Evolutionary conservation across 2,329 filamentous ascomycete genomes (phyloP), one percentile per base, ranked within the genome.

Genomic region (Cercospora canescens): DNA sequence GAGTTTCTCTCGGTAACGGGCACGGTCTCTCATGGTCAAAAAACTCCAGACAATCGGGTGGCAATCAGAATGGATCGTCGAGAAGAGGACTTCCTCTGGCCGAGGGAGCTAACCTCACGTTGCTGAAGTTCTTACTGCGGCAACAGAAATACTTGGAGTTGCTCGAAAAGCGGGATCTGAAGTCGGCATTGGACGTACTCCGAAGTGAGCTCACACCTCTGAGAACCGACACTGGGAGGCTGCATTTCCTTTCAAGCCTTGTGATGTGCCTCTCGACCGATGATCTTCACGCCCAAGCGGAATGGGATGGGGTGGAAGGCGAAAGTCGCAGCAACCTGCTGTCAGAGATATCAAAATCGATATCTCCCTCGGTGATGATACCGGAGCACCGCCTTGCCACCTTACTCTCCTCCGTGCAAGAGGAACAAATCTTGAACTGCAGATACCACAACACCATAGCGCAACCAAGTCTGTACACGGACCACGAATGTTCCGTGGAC

Each of bases 321-420:
- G 81, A 87, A 64, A 97, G 93, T 48, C 88, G 94, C 69, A 88
- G 88, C 69, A 81, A 84, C 16, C 81, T 98, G 4, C 85, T 98
- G 21, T 92, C 91, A 0, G 88, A 95, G 66, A 81, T 98, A 35
- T 97, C 94, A 26, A 92, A 86, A 82, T 97, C 88, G 64, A 96
- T 99, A 77, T 97, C 95, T 1, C 94, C 95, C 0, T 95, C 93
- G 4, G 92, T 97, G 52, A 98, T 99, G 94, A 91, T 99, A 62
- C 95, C 95, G 1, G 92, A 97, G 75, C 92, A 95, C 77, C 89
- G 95, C 6, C 83, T 99, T 52, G 92, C 93, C 1, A 86, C 89
- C 35, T 83, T 99, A 16, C 82, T 99, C 60, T 86, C 94, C 64
- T 89, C 96, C 70, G 89, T 97, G 39, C 97, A 97, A 76, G 86